These are phyloP conservation scores for Pseudogymnoascus sp. DNA, from an alignment of 2,329 filamentous ascomycete genomes.

Conservation along the genomic window DNA sequence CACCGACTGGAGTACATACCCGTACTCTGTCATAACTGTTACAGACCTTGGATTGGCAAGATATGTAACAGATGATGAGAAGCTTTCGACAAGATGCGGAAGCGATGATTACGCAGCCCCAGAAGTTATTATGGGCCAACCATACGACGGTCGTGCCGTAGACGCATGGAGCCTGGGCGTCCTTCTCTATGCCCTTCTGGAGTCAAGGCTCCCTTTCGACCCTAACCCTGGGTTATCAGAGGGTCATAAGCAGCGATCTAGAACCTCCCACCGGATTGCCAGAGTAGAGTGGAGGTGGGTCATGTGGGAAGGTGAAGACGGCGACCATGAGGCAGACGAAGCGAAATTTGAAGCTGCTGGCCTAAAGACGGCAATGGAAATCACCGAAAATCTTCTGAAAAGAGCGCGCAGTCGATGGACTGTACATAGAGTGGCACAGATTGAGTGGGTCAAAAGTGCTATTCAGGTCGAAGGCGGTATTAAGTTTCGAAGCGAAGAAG, in stretches of 20 bases:
- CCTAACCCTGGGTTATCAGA: conserved; percentile 70
- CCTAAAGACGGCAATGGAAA: conserved; percentile 66
- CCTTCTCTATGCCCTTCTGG: conserved; percentile 83
- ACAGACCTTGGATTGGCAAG: conserved; percentile 88
- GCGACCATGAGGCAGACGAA: conserved; percentile 68
- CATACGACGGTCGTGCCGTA: conserved; percentile 84
- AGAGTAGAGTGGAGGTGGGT: conserved; percentile 95
- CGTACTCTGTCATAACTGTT: conserved; percentile 76
- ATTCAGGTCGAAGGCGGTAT: conserved; percentile 59
- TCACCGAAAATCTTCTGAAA: conserved; percentile 78
- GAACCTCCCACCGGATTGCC: conserved; percentile 89
- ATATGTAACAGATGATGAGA: conserved; percentile 74
- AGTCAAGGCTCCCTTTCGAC: conserved; percentile 89
- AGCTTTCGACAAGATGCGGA: conserved; percentile 87
- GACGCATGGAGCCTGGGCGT: conserved; percentile 96
- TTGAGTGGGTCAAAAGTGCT: conserved; percentile 68
- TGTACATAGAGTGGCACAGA: conserved; percentile 62
- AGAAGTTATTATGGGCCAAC: conserved; percentile 89
- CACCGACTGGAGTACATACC: conserved; percentile 65
- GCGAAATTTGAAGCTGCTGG: conserved; percentile 54
- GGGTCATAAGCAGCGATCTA: conserved; percentile 64
- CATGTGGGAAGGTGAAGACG: conserved; percentile 72
- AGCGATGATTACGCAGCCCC: conserved; percentile 96
- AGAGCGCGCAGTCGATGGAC: conserved; percentile 72
- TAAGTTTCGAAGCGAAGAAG: conserved; percentile 47